Conservation (phyloP, 2,329 filamentous ascomycete species). For the Venturia asperata region DNA sequence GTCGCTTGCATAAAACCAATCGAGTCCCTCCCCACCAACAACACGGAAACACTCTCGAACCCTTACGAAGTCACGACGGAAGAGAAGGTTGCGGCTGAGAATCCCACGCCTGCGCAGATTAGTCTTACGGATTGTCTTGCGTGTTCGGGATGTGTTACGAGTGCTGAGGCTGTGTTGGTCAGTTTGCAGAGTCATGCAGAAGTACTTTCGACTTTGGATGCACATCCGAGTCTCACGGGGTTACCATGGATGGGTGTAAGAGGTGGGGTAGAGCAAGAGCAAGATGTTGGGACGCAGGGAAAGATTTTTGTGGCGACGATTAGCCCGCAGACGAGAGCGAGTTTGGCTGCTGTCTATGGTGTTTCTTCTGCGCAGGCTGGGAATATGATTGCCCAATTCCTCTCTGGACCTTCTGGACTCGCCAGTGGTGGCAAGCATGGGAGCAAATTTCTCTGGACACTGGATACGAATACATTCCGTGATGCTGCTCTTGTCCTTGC, state of each 20-base stretch:
- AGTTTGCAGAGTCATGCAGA: slow-evolving; percentile 90
- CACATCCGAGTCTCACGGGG: slow-evolving; percentile 39
- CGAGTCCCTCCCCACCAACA: slow-evolving; percentile 71
- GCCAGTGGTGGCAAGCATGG: slow-evolving; percentile 61
- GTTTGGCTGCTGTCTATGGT: slow-evolving; percentile 75
- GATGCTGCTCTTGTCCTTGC: slow-evolving; percentile 69
- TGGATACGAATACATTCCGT: slow-evolving; percentile 80
- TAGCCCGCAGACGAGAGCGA: slow-evolving; percentile 84
- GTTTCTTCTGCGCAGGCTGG: slow-evolving; percentile 68
- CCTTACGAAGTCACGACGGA: slow-evolving; percentile 87
- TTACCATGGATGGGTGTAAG: slow-evolving; percentile 26
- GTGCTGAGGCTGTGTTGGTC: slow-evolving; percentile 93
- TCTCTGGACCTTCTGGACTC: slow-evolving; percentile 64
- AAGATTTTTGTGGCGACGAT: slow-evolving; percentile 88
- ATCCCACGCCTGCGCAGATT: slow-evolving; percentile 73
- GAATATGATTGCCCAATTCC: slow-evolving; percentile 72
- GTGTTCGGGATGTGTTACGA: slow-evolving; percentile 95
- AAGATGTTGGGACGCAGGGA: slow-evolving; percentile 36
- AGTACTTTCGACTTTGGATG: slow-evolving; percentile 75
- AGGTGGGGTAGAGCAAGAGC: slow-evolving; percentile 5
- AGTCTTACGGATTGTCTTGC: slow-evolving; percentile 95
- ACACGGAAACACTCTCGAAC: slow-evolving; percentile 39
- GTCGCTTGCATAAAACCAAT: slow-evolving; percentile 98
- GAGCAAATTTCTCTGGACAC: slow-evolving; percentile 79
- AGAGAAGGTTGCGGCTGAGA: slow-evolving; percentile 55